phyloP scores from a whole-genome alignment of 306 rosid species.

The Cicer chorassanicum region DNA sequence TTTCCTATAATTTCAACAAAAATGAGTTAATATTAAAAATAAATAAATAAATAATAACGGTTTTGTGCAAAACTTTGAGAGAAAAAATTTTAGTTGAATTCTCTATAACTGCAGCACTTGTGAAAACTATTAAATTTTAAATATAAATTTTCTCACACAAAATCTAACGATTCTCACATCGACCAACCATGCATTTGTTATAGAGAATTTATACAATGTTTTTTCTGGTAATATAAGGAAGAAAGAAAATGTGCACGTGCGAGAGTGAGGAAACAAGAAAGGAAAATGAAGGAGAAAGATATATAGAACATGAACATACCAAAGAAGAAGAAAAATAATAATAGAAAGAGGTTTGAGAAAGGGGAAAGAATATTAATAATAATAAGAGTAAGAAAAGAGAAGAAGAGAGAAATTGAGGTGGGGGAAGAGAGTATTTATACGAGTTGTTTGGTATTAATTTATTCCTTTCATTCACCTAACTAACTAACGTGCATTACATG shows the following conservation, averaged over 20 bases:
- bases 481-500: no score
- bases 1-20: not conserved
- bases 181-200: no score
- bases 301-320: not conserved
- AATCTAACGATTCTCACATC: no score
- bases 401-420: not conserved
- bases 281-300: not conserved
- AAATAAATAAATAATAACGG: not conserved
- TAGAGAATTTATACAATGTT: no score
- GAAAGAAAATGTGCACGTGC: conserved; percentile 34
- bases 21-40: no score
- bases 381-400: not conserved
- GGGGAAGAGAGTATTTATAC: no score
- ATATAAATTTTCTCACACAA: no score
- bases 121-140: no score
- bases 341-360: not conserved
- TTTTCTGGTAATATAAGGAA: conserved; percentile 27
- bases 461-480: no score
- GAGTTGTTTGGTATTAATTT: no score
- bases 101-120: no score
- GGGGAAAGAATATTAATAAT: not conserved
- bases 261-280: not conserved
- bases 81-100: not conserved
- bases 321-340: not conserved
- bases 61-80: conserved; percentile 26